These are phyloP conservation scores for Trichothecium sympodiale DNA, from an alignment of 2,329 filamentous ascomycete genomes.

Conservation along the genomic window DNA sequence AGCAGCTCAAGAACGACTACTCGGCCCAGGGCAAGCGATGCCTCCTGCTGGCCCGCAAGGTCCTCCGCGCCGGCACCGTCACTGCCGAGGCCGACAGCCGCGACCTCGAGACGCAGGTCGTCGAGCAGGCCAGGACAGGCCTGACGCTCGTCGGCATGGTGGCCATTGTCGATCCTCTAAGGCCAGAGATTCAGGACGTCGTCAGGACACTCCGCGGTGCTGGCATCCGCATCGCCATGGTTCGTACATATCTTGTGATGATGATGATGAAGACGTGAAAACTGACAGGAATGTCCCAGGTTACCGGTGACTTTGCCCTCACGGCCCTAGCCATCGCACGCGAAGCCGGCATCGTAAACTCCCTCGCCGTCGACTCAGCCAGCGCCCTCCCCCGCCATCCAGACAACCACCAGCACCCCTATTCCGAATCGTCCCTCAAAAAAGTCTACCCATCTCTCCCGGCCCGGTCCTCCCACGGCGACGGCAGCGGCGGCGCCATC, in stretches of 20 bases:
- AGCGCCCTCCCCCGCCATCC: conserved; percentile 34
- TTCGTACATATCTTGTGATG: conserved; percentile 14
- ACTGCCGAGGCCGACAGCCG: conserved; percentile 28
- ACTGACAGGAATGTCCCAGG: conserved; percentile 20
- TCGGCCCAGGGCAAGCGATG: conserved; percentile 58
- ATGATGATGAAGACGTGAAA: neutral
- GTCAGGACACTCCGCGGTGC: conserved; percentile 57
- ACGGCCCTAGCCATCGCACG: conserved; percentile 64
- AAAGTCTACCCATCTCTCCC: neutral
- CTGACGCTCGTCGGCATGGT: conserved; percentile 64
- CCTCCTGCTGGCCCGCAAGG: conserved; percentile 54
- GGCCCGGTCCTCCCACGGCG: too few relatives aligned
- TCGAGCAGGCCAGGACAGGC: conserved; percentile 39
- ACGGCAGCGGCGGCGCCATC: conserved; percentile 34
- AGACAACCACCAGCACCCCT: conserved; percentile 7
- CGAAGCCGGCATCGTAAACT: conserved; percentile 60
- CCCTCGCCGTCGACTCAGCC: conserved; percentile 39
- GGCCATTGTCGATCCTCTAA: conserved; percentile 68
- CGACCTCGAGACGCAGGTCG: conserved; percentile 42
- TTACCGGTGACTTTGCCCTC: conserved; percentile 67
- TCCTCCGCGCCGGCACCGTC: conserved; percentile 29
- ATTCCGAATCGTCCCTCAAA: conserved; percentile 10
- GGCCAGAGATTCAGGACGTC: conserved; percentile 58
- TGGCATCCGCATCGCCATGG: conserved; percentile 70
- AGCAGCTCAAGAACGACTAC: conserved; percentile 55